These are phyloP conservation scores for Circinella minor DNA, from an alignment of 371 early-diverging fungal species.

Conservation along the genomic window DNA sequence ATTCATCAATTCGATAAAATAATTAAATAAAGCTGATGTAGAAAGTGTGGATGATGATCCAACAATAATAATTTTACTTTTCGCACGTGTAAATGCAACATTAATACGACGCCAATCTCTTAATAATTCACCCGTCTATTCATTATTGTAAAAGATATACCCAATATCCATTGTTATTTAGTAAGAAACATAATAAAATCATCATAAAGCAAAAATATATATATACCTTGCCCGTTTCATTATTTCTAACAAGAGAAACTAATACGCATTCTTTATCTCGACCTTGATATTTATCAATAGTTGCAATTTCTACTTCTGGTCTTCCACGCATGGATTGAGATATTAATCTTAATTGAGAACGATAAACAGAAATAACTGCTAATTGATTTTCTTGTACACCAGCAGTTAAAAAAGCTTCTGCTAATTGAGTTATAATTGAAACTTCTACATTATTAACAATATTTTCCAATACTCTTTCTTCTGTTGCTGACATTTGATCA, in stretches of 20 bases:
- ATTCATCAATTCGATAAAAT: conserved; percentile 57
- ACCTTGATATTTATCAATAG: conserved; percentile 94
- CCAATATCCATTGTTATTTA: neutral
- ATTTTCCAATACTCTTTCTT: conserved; percentile 54
- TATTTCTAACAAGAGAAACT: conserved; percentile 89
- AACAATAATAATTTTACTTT: conserved; percentile 87
- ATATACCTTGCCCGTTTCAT: conserved; percentile 64
- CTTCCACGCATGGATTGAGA: conserved; percentile 36
- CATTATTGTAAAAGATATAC: neutral
- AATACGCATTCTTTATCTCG: conserved; percentile 91
- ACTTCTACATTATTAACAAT: conserved; percentile 79
- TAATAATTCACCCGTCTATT: conserved; percentile 83
- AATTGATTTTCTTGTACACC: conserved; percentile 72
- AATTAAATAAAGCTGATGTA: conserved; percentile 56
- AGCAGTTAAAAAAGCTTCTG: conserved; percentile 58
- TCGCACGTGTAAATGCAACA: conserved; percentile 97
- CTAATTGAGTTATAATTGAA: conserved; percentile 58
- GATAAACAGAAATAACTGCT: conserved; percentile 87
- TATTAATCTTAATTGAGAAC: conserved; percentile 81
- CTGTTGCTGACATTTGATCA: conserved; percentile 67
- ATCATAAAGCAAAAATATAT: too few species aligned
- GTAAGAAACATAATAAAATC: conserved; percentile 15
- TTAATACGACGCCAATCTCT: conserved; percentile 95
- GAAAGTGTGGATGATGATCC: conserved; percentile 78
- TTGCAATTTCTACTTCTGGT: conserved; percentile 68